These are phyloP conservation scores for Marasmius tenuissimus DNA, from an alignment of 1,284 basidiomycete species.

Conservation along the genomic window DNA sequence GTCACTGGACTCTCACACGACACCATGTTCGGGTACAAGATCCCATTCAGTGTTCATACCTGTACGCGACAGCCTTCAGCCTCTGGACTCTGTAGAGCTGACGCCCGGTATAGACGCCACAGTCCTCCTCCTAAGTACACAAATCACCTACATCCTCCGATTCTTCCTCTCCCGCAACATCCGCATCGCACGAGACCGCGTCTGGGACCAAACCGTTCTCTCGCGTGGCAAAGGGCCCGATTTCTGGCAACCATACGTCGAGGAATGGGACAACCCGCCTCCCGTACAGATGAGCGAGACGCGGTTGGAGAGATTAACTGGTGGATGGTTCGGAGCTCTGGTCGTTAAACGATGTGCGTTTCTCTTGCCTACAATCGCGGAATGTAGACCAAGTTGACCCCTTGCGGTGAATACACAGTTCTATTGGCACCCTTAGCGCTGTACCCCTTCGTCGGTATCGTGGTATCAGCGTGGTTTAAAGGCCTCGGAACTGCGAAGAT, in stretches of 20 bases:
- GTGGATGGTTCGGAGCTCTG: constrained; percentile 49
- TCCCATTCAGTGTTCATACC: constrained; percentile 68
- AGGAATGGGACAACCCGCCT: constrained; percentile 83
- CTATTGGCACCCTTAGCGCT: constrained; percentile 69
- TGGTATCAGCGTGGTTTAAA: constrained; percentile 66
- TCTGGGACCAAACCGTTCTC: constrained; percentile 77
- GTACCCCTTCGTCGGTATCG: constrained; percentile 69
- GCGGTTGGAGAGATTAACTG: constrained; percentile 41
- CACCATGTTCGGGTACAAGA: constrained; percentile 58
- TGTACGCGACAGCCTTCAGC: constrained; percentile 41
- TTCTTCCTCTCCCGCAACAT: constrained; percentile 84
- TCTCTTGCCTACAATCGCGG: background rate
- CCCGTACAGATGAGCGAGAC: constrained; percentile 17
- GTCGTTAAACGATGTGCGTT: constrained; percentile 48
- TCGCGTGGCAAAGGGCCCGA: constrained; percentile 77
- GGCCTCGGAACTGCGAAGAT: constrained; percentile 68
- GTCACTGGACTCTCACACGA: constrained; percentile 66
- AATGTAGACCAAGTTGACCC: background rate
- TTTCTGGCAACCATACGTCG: constrained; percentile 88
- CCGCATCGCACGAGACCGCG: constrained; percentile 71
- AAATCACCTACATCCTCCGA: constrained; percentile 69
- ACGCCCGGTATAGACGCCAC: constrained; percentile 59
- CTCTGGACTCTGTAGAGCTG: background rate
- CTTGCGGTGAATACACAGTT: constrained; percentile 38
- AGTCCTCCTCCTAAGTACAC: constrained; percentile 67